Percentiles rank a stretch among this genome's conserved stretches.
These are phyloP conservation scores for Sporothrix mexicana DNA, from an alignment of 2,329 filamentous ascomycete species.

Conservation along the genomic window DNA sequence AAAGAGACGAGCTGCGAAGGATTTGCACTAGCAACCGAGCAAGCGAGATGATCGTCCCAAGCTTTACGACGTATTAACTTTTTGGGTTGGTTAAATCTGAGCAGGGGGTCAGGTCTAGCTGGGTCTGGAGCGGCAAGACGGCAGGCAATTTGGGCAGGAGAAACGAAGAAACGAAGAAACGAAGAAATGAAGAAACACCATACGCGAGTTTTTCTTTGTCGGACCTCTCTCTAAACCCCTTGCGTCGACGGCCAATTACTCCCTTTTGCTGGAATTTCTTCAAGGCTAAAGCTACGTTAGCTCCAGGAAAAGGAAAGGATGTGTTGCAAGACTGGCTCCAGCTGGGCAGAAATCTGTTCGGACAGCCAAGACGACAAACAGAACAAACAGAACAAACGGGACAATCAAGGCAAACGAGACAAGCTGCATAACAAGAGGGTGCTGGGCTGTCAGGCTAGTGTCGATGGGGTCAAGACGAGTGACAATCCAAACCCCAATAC, in stretches of 20 bases:
- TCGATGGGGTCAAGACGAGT: neutral
- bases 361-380: neutral
- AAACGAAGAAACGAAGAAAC: too few relatives aligned
- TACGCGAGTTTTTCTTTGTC: too few relatives aligned
- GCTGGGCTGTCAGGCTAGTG: constrained; percentile 7
- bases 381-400: neutral
- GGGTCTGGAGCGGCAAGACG: neutral
- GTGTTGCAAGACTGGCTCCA: neutral
- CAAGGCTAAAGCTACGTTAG: constrained; percentile 5
- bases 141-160: neutral
- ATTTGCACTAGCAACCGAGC: neutral
- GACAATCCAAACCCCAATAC: neutral
- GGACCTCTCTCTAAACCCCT: neutral
- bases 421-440: constrained; percentile 21
- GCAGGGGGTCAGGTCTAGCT: neutral
- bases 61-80: too few relatives aligned
- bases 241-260: constrained; percentile 12
- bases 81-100: neutral
- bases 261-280: constrained; percentile 27
- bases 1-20: constrained; percentile 11
- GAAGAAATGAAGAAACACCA: too few relatives aligned
- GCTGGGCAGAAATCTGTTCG: neutral
- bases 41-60: neutral
- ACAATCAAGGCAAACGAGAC: constrained; percentile 14
- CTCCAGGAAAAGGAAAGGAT: neutral